Evolutionary conservation across 768 basidiomycete genomes (phyloP).

Genomic region (Stropharia rugosoannulata): DNA sequence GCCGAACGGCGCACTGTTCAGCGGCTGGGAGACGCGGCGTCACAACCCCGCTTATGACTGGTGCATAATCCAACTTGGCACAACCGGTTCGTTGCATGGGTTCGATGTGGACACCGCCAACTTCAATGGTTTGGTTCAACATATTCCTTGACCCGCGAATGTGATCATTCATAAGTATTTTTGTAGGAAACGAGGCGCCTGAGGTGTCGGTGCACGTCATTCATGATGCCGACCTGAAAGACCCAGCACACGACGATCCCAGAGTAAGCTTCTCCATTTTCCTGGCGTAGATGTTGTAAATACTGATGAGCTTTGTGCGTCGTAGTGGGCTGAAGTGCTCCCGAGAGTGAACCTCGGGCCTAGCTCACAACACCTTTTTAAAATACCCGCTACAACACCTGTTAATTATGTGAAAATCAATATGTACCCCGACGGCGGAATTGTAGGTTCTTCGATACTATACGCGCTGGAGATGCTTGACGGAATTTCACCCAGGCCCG

Average conservation of each 20-base stretch:
- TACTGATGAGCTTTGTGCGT: not conserved
- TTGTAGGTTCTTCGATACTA: conserved; percentile 51
- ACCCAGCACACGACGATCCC: conserved; percentile 46
- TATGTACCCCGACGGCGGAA: conserved; percentile 97
- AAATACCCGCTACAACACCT: conserved; percentile 48
- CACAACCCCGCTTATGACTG: conserved; percentile 92
- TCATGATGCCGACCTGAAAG: conserved; percentile 38
- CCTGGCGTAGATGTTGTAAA: conserved; percentile 8
- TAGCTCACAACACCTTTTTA: conserved; percentile 86
- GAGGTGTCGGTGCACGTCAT: conserved; percentile 72
- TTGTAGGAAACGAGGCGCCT: conserved; percentile 84
- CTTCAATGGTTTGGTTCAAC: conserved; percentile 70
- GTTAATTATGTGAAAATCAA: conserved; percentile 86
- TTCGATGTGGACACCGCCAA: conserved; percentile 96
- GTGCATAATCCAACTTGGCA: conserved; percentile 90
- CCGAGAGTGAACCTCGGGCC: conserved; percentile 79
- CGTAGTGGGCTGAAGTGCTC: conserved; percentile 79
- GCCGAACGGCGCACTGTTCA: conserved; percentile 90
- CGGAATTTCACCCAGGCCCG: conserved; percentile 61
- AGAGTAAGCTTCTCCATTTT: conserved; percentile 36
- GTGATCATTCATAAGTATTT: conserved; percentile 5
- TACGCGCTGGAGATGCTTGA: not conserved
- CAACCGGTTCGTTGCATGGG: conserved; percentile 68
- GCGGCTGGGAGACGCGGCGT: conserved; percentile 91
- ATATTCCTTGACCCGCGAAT: not conserved